A percentile compares a stretch with the other conserved stretches of the same genome.
Evolutionary conservation across 805 yeast species (phyloP).

Genomic region (Lipomyces spencermartinsiae): DNA sequence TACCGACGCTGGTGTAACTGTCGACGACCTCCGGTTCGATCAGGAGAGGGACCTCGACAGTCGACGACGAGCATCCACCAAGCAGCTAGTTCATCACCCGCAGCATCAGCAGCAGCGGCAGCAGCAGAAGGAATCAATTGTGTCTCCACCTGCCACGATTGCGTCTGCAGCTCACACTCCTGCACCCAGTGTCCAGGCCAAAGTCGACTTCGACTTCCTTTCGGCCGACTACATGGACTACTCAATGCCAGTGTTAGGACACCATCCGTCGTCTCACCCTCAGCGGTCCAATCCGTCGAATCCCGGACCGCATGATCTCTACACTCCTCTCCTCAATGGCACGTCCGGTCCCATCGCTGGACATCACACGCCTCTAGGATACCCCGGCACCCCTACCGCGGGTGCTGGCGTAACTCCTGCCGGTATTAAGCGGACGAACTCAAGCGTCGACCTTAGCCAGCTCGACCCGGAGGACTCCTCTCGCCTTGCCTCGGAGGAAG

Average conservation of each 20-base stretch:
- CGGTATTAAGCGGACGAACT: conserved; percentile 40
- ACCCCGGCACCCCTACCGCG: conserved; percentile 9
- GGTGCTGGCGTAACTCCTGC: conserved; percentile 10
- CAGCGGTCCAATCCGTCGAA: conserved; percentile 6
- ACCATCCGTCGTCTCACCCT: conserved; percentile 1
- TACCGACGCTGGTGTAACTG: conserved; percentile 51
- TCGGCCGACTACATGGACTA: conserved; percentile 26
- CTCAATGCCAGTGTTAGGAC: conserved; percentile 13
- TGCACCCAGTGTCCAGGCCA: conserved; percentile 7
- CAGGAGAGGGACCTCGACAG: conserved; percentile 11
- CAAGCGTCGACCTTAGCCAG: not conserved
- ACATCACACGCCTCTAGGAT: not conserved
- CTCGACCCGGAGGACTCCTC: conserved; percentile 30
- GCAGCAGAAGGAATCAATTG: conserved; percentile 4
- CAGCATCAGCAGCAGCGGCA: conserved; percentile 10
- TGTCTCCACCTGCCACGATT: conserved; percentile 7
- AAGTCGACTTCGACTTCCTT: conserved; percentile 28
- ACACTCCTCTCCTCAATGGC: conserved; percentile 20
- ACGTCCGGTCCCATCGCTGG: not conserved
- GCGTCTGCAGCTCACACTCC: conserved; percentile 12
- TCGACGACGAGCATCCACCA: conserved; percentile 10
- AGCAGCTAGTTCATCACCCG: conserved; percentile 1
- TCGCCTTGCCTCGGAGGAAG: conserved; percentile 55
- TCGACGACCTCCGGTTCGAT: conserved; percentile 40
- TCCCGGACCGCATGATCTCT: conserved; percentile 17